phyloP scores from a whole-genome alignment of 129 eudicot genomes.

The Flaveria sonorensis region DNA sequence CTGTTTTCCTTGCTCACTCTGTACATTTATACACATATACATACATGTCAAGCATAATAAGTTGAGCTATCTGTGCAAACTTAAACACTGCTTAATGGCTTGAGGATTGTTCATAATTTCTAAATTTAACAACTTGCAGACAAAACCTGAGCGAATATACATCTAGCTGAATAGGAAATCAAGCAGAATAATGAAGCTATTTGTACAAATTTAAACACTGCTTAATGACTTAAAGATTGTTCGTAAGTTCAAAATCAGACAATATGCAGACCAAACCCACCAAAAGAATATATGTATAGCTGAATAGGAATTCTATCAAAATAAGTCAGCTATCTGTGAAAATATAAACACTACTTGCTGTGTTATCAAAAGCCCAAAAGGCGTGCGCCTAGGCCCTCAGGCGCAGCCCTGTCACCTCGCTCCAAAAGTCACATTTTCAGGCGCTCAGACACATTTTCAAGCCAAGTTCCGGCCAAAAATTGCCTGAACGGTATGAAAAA shows the following conservation, averaged over 20 bases:
- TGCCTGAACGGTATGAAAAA: no score
- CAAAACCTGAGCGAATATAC: background rate
- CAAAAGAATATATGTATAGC: no score
- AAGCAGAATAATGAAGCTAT: background rate
- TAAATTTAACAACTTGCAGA: background rate
- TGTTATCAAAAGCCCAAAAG: no score
- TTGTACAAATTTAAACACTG: background rate
- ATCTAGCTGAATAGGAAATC: background rate
- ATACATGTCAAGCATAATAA: background rate
- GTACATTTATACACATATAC: background rate
- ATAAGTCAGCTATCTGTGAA: background rate
- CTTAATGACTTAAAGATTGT: background rate
- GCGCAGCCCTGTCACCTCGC: no score
- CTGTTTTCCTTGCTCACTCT: conserved; percentile 88
- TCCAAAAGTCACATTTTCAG: no score
- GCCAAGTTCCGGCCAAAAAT: no score
- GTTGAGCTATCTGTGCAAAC: background rate
- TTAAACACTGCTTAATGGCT: background rate
- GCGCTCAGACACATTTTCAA: no score
- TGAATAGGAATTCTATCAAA: background rate
- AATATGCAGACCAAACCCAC: background rate
- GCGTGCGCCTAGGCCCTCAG: no score
- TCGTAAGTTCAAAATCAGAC: background rate
- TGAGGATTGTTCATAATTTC: background rate
- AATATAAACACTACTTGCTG: background rate